Evolutionary conservation across 495 filamentous ascomycete species (phyloP), one percentile per base, ranked within the genome.

Genomic region (Penicillium desertorum): DNA sequence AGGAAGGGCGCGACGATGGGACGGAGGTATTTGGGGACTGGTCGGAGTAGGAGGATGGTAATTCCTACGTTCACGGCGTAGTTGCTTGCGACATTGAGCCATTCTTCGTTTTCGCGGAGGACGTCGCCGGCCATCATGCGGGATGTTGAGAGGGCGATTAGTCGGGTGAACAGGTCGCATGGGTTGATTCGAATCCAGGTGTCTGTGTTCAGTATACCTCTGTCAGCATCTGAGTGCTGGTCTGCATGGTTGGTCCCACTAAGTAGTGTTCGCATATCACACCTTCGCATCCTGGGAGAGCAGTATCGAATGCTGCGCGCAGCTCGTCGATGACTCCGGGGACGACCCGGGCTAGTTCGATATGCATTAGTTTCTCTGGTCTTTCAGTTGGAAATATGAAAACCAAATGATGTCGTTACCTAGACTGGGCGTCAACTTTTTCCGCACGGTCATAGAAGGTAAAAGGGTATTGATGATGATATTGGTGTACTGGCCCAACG

Each of bases 91-190:
- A 72, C 67, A 2, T 79, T 63, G 23, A 86, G 66, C 74, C 86
- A 89, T 50, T 81, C 71, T 48, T 82, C 75, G 12, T 80, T 73
- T 11, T 78, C 75, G 56, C 79, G 81, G 10, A 85, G 63, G 6
- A 73, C 68, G 0, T 74, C 61, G 25, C 83, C 84, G 52, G 83
- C 75, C 44, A 86, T 81, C n/a, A 85, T 62, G 20, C 83, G 71
- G 17, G 82, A 81, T 0, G 82, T 82, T 9, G 83, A 64, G 12
- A 77, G 76, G 43, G 77, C 79, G 16, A 88, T 78, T 8, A 86
- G 76, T 12, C 73, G 56, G 5, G 65, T 62, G 55, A 73, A 63
- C 49, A 66, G 56, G 2, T 65, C 48, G 27, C 68, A 66, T 12
- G 71, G 49, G 16, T 68, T 59, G 23, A 70, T 48, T 5, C 54